phyloP scores from a whole-genome alignment of 2,329 filamentous ascomycete genomes.

The Penicillium nordicum region DNA sequence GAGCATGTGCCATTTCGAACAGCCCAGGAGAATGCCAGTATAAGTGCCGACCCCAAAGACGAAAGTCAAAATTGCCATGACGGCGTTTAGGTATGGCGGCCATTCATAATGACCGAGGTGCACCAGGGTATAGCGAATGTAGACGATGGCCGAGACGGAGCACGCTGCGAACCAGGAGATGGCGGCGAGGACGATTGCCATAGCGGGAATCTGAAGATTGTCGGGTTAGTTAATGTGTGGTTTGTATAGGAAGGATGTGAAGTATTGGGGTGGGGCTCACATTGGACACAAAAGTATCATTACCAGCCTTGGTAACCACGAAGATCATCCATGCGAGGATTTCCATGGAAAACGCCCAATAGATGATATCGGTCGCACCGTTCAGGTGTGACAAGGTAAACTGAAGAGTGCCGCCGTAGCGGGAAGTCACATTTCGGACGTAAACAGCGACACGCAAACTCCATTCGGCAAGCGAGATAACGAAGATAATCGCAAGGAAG shows the following conservation, averaged over 20 bases:
- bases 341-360: slow-evolving; percentile 21
- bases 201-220: slow-evolving; percentile 10
- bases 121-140: slow-evolving; percentile 14
- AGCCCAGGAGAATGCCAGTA: slow-evolving; percentile 19
- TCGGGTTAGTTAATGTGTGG: not conserved
- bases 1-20: slow-evolving; percentile 17
- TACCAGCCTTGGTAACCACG: slow-evolving; percentile 14
- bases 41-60: slow-evolving; percentile 21
- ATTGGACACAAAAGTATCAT: slow-evolving; percentile 13
- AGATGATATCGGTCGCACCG: slow-evolving; percentile 14
- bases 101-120: not conserved
- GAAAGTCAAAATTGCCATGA: slow-evolving; percentile 13
- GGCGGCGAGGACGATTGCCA: slow-evolving; percentile 12
- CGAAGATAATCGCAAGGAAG: slow-evolving; percentile 8
- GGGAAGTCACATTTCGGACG: not conserved
- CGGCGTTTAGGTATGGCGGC: slow-evolving; percentile 12
- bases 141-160: slow-evolving; percentile 10
- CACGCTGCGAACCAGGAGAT: slow-evolving; percentile 20
- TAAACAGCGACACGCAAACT: slow-evolving; percentile 12
- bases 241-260: not conserved
- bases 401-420: fast-evolving
- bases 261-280: slow-evolving; percentile 7
- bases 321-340: slow-evolving; percentile 21
- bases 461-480: slow-evolving; percentile 14
- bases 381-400: slow-evolving; percentile 6